phyloP scores from a whole-genome alignment of 2,329 filamentous ascomycete species.

The Aspergillus aculeatus region DNA sequence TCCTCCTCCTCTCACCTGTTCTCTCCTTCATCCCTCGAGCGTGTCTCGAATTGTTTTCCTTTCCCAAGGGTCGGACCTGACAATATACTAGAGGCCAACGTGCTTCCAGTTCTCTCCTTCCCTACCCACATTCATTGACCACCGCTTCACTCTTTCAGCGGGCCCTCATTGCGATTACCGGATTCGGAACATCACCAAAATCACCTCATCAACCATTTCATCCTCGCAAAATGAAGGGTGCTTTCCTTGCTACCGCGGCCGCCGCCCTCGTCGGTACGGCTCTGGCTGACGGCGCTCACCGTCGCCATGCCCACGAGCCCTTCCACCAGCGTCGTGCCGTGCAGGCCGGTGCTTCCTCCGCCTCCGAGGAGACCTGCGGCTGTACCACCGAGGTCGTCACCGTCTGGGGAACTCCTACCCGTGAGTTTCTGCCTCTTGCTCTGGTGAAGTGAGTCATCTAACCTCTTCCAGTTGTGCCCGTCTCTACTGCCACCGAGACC shows the following conservation, averaged over 20 bases:
- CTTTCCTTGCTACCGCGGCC: constrained; percentile 61
- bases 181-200: constrained; percentile 13
- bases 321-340: constrained; percentile 57
- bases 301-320: constrained; percentile 54
- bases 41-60: not conserved
- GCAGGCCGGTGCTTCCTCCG: constrained; percentile 32
- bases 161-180: constrained; percentile 60
- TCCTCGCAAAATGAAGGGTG: constrained; percentile 65
- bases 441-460: constrained; percentile 12
- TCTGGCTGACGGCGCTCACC: constrained; percentile 55
- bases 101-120: not conserved
- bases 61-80: constrained; percentile 9
- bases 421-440: constrained; percentile 44
- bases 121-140: constrained; percentile 22
- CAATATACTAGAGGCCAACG: not conserved
- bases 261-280: constrained; percentile 51
- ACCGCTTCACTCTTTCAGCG: constrained; percentile 68
- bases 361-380: constrained; percentile 54
- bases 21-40: not conserved
- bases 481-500: constrained; percentile 25
- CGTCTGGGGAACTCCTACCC: constrained; percentile 64
- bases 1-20: constrained; percentile 12
- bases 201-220: constrained; percentile 26
- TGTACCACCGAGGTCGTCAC: constrained; percentile 76
- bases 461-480: constrained; percentile 38